Evolutionary conservation across 257 asterid species (phyloP).

Genomic region (Rehmannia glutinosa): DNA sequence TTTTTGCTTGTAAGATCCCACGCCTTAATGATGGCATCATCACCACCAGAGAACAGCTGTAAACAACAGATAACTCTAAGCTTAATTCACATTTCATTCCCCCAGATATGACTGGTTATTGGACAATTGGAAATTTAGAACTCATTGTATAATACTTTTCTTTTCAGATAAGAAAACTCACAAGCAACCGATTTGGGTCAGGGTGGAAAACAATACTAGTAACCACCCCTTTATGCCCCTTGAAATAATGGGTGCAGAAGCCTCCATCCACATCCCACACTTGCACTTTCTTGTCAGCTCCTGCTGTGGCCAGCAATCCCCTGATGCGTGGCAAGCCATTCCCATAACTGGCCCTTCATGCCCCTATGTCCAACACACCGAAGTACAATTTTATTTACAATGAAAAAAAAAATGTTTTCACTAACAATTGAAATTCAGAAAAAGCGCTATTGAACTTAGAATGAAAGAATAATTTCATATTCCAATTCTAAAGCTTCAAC

Average conservation of each 20-base stretch:
- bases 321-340: constrained; percentile 93
- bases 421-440: not conserved
- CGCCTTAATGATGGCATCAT: constrained; percentile 65
- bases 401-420: not conserved
- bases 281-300: constrained; percentile 90
- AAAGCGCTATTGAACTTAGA: not conserved
- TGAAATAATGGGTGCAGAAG: constrained; percentile 89
- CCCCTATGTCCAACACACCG: constrained; percentile 44
- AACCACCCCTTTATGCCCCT: constrained; percentile 95
- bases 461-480: not conserved
- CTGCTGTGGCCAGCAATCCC: constrained; percentile 98
- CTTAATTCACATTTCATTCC: not conserved
- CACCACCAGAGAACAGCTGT: constrained; percentile 88
- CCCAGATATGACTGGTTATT: not conserved
- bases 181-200: constrained; percentile 67
- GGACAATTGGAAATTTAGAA: not conserved
- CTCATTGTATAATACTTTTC: not conserved
- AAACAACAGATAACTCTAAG: constrained; percentile 13
- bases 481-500: not conserved
- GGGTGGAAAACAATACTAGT: constrained; percentile 79
- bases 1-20: constrained; percentile 85
- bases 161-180: constrained; percentile 36
- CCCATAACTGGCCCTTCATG: constrained; percentile 96
- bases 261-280: constrained; percentile 99
- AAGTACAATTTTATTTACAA: not conserved